phyloP scores from a whole-genome alignment of 1,284 basidiomycete species.

The Cutaneotrichosporon spelunceum region DNA sequence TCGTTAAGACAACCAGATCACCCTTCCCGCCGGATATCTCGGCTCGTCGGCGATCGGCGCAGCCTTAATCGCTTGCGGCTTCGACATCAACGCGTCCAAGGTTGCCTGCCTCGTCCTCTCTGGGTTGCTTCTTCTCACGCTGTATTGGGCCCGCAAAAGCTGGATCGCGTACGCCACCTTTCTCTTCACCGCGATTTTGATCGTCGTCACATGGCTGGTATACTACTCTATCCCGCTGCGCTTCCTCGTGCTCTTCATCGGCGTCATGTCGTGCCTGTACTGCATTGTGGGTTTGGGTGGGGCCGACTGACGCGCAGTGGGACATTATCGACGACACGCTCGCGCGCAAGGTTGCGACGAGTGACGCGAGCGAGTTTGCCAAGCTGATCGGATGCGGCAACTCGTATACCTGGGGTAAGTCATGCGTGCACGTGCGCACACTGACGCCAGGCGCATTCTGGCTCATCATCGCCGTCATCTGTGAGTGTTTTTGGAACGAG shows the following conservation, averaged over 20 bases:
- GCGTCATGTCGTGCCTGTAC: constrained; percentile 91
- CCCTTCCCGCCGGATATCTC: constrained; percentile 78
- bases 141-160: constrained; percentile 79
- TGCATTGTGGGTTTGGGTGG: constrained; percentile 37
- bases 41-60: constrained; percentile 90
- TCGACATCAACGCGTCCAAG: constrained; percentile 90
- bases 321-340: constrained; percentile 90
- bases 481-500: constrained; percentile 27
- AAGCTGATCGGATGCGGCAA: constrained; percentile 67
- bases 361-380: constrained; percentile 87
- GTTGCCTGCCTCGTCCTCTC: constrained; percentile 78
- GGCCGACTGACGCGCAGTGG: constrained; percentile 58
- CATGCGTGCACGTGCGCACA: constrained; percentile 42
- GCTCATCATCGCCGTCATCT: constrained; percentile 74
- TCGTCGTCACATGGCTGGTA: constrained; percentile 67
- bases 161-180: constrained; percentile 58
- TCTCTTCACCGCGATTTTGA: constrained; percentile 41
- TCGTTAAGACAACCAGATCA: too few relatives aligned
- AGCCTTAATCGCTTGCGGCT: constrained; percentile 82
- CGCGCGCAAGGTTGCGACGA: constrained; percentile 81
- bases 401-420: constrained; percentile 53
- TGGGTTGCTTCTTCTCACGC: constrained; percentile 82
- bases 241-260: constrained; percentile 80
- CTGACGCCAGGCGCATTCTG: constrained; percentile 68
- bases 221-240: constrained; percentile 59